Conservation (phyloP, 192 early-diverging fungal genomes). For the Anaeromyces robustus region DNA sequence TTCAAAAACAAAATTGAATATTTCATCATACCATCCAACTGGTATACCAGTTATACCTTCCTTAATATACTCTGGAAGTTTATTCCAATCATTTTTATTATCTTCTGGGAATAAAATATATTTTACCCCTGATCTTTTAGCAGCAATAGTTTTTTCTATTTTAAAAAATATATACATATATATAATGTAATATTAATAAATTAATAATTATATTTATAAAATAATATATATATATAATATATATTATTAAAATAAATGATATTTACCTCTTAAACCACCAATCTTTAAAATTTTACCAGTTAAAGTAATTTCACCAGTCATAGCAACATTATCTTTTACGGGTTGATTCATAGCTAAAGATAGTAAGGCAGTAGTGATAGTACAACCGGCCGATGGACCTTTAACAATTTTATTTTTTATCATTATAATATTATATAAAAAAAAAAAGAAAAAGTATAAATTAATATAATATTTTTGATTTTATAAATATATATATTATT, state of each 20-base stretch:
- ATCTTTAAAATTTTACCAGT: constrained; percentile 96
- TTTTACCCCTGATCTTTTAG: constrained; percentile 78
- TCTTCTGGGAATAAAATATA: constrained; percentile 78
- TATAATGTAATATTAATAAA: too few species aligned
- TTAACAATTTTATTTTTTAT: constrained; percentile 5
- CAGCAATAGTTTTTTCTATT: constrained; percentile 84
- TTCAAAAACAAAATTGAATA: neutral
- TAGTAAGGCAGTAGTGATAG: constrained; percentile 87
- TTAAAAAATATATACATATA: too few species aligned
- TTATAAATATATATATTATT: constrained; percentile 6
- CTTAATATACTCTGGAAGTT: constrained; percentile 79
- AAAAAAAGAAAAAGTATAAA: too few species aligned
- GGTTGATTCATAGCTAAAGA: constrained; percentile 76
- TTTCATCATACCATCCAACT: constrained; percentile 56
- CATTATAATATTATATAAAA: too few species aligned
- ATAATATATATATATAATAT: too few species aligned
- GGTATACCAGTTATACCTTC: constrained; percentile 74
- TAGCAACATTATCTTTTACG: constrained; percentile 66
- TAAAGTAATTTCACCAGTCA: constrained; percentile 97
- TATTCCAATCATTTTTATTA: constrained; percentile 89
- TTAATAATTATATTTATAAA: too few species aligned
- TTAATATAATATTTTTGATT: too few species aligned
- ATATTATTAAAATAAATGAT: too few species aligned
- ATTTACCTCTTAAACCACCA: constrained; percentile 38
- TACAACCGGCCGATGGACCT: constrained; percentile 88